Base-by-base conservation (phyloP, 139 green algal species). In the Bryopsis sp. region DNA sequence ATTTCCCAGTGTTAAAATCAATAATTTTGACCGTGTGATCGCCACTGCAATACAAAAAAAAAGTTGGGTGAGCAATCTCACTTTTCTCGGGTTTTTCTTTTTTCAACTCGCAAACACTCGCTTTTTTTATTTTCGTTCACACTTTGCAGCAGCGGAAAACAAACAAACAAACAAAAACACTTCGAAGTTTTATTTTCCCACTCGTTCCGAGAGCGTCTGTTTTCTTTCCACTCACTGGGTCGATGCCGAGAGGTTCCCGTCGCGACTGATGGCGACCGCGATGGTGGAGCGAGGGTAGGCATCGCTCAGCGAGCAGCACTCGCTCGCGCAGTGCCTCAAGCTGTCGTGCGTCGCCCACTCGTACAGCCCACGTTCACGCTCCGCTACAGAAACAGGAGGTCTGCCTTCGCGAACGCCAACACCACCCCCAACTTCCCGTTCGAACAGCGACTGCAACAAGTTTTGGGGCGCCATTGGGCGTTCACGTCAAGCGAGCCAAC, bases 11-110 rank as follows among this genome's bases (percentile, higher is more conserved):
- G 6, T 31, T 8, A 57, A 58, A 69, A 19, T 57, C 37, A 4
- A 69, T 24, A 54, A 69, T 19, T n/a, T 69, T 69, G 11, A 69
- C 62, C 3, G 62, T 58, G 26, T 69, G 62, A 36, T 69, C 62
- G 22, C 62, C 62, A 54, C 62, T 69, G 26, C n/a, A n/a, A n/a
- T n/a, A n/a, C n/a, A n/a, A n/a, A n/a, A n/a, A n/a, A n/a, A n/a
- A n/a, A n/a, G n/a, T n/a, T n/a, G n/a, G n/a, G n/a, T n/a, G n/a
- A n/a, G n/a, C n/a, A n/a, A n/a, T n/a, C n/a, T n/a, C n/a, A n/a
- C n/a, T n/a, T n/a, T n/a, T n/a, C n/a, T n/a, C n/a, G n/a, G n/a
- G n/a, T n/a, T n/a, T n/a, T n/a, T n/a, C n/a, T n/a, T n/a, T n/a
- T n/a, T n/a, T n/a, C n/a, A n/a, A n/a, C n/a, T n/a, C n/a, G n/a